phyloP scores from a whole-genome alignment of 2,329 filamentous ascomycete species.

The Colletotrichum paranaense region DNA sequence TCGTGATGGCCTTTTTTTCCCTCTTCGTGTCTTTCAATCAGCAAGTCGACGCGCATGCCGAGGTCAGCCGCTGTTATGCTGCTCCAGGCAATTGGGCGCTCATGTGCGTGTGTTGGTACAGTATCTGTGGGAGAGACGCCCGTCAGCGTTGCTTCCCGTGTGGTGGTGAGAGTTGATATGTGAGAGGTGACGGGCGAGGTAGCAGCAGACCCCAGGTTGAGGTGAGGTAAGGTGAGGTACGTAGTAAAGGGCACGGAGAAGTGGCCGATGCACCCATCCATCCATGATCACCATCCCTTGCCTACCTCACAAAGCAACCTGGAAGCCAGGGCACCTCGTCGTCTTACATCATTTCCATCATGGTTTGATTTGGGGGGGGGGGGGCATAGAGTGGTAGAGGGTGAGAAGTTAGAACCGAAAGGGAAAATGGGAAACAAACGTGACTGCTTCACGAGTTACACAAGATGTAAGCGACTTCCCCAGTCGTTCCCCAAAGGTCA shows the following conservation, averaged over 20 bases:
- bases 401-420: background rate
- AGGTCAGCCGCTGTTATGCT: constrained; percentile 18
- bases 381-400: no score
- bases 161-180: constrained; percentile 13
- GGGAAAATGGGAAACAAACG: background rate
- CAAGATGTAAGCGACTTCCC: background rate
- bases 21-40: background rate
- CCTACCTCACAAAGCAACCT: background rate
- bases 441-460: background rate
- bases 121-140: background rate
- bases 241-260: background rate
- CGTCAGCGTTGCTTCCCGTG: background rate
- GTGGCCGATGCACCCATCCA: background rate
- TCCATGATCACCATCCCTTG: background rate
- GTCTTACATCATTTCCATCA: background rate
- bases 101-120: background rate
- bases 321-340: background rate
- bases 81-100: constrained; percentile 16
- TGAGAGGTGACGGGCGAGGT: constrained; percentile 21
- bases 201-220: background rate
- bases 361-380: background rate
- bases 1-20: background rate
- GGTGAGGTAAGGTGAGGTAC: background rate
- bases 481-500: background rate
- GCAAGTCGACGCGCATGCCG: constrained; percentile 24